Conservation (phyloP, 345 rosid species). For the Cardamine chenopodiifolia region DNA sequence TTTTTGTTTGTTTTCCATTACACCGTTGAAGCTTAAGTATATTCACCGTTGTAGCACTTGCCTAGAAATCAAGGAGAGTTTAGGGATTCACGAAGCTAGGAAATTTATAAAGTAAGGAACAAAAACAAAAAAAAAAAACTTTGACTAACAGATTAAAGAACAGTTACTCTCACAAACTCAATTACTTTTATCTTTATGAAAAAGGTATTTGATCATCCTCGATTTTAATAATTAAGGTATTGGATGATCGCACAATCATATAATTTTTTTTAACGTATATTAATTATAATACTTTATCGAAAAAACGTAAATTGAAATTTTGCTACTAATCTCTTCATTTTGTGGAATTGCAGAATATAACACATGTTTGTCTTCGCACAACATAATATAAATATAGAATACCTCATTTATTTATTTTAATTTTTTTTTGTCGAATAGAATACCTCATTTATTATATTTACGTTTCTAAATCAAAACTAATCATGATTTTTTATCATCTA, state of each 20-base stretch:
- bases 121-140: not conserved
- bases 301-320: no score
- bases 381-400: no score
- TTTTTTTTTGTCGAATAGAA: no score
- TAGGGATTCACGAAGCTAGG: conserved; percentile 21
- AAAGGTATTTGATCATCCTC: not conserved
- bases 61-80: not conserved
- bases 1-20: not conserved
- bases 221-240: not conserved
- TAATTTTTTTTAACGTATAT: not conserved
- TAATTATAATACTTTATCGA: not conserved
- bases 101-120: not conserved
- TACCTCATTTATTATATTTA: no score
- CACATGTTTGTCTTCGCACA: not conserved
- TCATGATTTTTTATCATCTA: not conserved
- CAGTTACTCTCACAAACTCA: not conserved
- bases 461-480: not conserved
- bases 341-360: not conserved
- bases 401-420: no score
- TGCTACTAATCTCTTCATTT: no score
- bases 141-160: conserved; percentile 12
- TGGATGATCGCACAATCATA: not conserved
- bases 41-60: no score
- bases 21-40: not conserved
- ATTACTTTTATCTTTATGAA: not conserved